Conservation (phyloP, 139 green algal species). For the Chlamydomonas sp. region DNA sequence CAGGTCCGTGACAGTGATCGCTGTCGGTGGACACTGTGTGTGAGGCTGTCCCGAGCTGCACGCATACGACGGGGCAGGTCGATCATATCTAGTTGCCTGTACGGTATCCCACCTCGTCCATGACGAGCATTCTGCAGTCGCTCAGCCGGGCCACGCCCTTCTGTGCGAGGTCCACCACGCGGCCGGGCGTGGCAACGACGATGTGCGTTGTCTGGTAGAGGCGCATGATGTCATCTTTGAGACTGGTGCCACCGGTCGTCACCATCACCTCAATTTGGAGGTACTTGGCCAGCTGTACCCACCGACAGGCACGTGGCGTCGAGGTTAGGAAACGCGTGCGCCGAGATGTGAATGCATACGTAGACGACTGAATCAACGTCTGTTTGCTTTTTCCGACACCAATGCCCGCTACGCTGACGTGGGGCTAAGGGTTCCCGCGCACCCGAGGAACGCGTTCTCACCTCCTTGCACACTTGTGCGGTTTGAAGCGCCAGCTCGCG, state of each 20-base stretch:
- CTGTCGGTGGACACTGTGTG: no score
- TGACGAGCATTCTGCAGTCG: constrained; percentile 89
- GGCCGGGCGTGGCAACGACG: constrained; percentile 95
- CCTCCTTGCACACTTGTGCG: constrained; percentile 91
- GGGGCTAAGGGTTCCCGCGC: no score
- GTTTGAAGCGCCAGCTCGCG: constrained; percentile 98
- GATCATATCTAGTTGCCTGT: background rate
- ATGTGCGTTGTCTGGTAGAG: constrained; percentile 87
- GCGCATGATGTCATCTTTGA: constrained; percentile 99
- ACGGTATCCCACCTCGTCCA: constrained; percentile 91
- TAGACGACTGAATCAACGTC: no score
- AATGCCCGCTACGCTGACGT: no score
- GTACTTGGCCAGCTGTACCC: constrained; percentile 90
- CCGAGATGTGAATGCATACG: no score
- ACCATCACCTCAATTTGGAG: constrained; percentile 93
- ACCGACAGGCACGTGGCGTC: background rate
- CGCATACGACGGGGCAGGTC: background rate
- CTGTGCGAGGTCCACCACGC: constrained; percentile 95
- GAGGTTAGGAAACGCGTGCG: background rate
- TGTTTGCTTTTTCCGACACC: background rate
- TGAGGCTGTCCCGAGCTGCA: background rate
- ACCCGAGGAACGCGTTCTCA: background rate
- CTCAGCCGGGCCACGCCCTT: constrained; percentile 95
- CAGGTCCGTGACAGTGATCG: background rate
- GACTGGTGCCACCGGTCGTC: constrained; percentile 94